phyloP scores from a whole-genome alignment of 1,284 basidiomycete genomes.

The Tilletia caries region DNA sequence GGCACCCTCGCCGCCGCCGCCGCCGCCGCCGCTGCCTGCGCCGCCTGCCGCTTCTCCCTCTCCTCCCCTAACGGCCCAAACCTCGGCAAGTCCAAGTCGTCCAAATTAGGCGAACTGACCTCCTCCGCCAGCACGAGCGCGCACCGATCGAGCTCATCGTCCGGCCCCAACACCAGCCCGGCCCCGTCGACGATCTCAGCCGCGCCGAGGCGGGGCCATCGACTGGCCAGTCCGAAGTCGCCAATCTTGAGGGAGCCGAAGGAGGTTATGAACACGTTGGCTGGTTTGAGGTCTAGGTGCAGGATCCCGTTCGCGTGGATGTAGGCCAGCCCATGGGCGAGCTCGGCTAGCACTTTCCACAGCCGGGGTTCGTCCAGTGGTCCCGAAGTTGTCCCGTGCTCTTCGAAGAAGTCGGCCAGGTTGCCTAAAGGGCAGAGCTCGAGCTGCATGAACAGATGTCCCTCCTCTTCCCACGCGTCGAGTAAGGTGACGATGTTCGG shows the following conservation, averaged over 20 bases:
- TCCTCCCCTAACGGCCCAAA: conserved; percentile 23
- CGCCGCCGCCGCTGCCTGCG: neutral
- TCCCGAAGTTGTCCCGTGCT: conserved; percentile 76
- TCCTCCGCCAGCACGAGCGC: conserved; percentile 7
- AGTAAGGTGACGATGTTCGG: conserved; percentile 83
- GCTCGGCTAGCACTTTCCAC: conserved; percentile 93
- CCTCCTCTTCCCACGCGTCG: conserved; percentile 95
- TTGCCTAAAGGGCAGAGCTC: conserved; percentile 92
- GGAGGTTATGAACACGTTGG: conserved; percentile 88
- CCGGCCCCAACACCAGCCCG: conserved; percentile 21
- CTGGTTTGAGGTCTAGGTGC: conserved; percentile 96
- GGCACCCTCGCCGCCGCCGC: neutral
- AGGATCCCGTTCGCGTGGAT: conserved; percentile 85
- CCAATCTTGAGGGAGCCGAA: conserved; percentile 92
- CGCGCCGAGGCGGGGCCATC: conserved; percentile 46
- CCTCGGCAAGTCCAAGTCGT: conserved; percentile 54
- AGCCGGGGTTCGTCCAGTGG: conserved; percentile 88
- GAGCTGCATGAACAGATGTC: conserved; percentile 84
- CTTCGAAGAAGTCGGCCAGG: conserved; percentile 84
- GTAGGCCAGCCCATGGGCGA: conserved; percentile 73
- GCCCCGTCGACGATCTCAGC: conserved; percentile 43
- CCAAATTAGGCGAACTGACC: conserved; percentile 1
- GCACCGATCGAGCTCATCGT: conserved; percentile 5
- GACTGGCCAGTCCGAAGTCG: conserved; percentile 73
- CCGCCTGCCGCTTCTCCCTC: neutral